phyloP scores from a whole-genome alignment of 2,329 filamentous ascomycete genomes.

The Magnaporthiopsis rhizophila region DNA sequence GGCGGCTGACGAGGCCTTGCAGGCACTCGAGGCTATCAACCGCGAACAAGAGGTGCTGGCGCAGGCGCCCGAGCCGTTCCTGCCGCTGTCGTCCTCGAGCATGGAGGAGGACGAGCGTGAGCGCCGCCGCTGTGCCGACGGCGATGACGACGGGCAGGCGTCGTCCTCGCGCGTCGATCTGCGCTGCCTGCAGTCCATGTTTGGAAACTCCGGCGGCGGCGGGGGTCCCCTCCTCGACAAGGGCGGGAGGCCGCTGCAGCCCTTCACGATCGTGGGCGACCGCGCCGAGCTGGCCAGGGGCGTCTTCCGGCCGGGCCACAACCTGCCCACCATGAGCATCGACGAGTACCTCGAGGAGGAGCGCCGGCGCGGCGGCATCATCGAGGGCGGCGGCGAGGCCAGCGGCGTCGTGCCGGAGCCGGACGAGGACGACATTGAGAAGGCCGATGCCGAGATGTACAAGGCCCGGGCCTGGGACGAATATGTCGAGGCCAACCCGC shows the following conservation, averaged over 20 bases:
- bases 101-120: slow-evolving; percentile 36
- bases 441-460: slow-evolving; percentile 80
- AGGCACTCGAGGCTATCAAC: slow-evolving; percentile 77
- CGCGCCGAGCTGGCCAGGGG: slow-evolving; percentile 68
- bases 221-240: slow-evolving; percentile 69
- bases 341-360: slow-evolving; percentile 97
- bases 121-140: slow-evolving; percentile 16
- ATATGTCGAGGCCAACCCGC: slow-evolving; percentile 81
- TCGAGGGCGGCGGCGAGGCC: slow-evolving; percentile 80
- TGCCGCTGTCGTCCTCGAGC: slow-evolving; percentile 18
- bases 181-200: slow-evolving; percentile 39
- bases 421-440: slow-evolving; percentile 87
- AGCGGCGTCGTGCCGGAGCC: slow-evolving; percentile 60
- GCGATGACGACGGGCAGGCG: slow-evolving; percentile 13
- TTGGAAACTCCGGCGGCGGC: slow-evolving; percentile 27
- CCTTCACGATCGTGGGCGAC: slow-evolving; percentile 77
- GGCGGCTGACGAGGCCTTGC: slow-evolving; percentile 71
- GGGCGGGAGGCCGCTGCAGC: slow-evolving; percentile 77
- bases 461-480: slow-evolving; percentile 96
- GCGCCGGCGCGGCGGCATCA: slow-evolving; percentile 71
- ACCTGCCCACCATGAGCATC: slow-evolving; percentile 92
- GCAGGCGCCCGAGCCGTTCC: slow-evolving; percentile 51
- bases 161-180: slow-evolving; percentile 65
- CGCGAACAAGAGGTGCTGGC: slow-evolving; percentile 79
- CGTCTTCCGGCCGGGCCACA: slow-evolving; percentile 87